Conservation (phyloP, 1,284 basidiomycete species). For the Sanghuangporus sanghuang region DNA sequence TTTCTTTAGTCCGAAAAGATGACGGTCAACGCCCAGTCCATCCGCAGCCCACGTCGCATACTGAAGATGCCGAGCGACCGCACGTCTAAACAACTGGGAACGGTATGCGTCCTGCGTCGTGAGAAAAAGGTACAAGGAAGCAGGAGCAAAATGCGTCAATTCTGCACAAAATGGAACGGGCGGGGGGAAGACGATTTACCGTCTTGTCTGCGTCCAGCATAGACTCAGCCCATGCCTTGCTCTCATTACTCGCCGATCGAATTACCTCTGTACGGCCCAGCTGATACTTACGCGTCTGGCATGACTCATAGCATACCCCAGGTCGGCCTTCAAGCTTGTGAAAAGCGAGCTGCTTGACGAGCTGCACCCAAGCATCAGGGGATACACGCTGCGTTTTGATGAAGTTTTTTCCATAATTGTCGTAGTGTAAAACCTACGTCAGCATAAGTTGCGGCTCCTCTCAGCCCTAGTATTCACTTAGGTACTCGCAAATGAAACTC, state of each 20-base stretch:
- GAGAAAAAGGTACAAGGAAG: not conserved
- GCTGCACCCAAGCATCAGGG: slow-evolving; percentile 93
- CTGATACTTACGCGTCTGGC: slow-evolving; percentile 92
- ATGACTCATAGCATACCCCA: slow-evolving; percentile 89
- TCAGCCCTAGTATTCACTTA: not conserved
- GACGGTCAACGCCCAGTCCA: slow-evolving; percentile 92
- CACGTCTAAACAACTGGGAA: slow-evolving; percentile 69
- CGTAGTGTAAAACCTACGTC: slow-evolving; percentile 74
- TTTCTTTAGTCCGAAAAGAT: slow-evolving; percentile 92
- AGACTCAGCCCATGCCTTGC: slow-evolving; percentile 80
- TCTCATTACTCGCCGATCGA: slow-evolving; percentile 79
- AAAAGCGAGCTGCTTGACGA: slow-evolving; percentile 95
- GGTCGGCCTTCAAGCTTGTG: slow-evolving; percentile 80
- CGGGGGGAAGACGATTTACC: slow-evolving; percentile 34
- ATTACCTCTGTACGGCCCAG: slow-evolving; percentile 94
- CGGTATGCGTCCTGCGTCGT: slow-evolving; percentile 54
- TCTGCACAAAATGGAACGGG: slow-evolving; percentile 17
- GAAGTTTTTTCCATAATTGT: slow-evolving; percentile 85
- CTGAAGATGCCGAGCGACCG: slow-evolving; percentile 78
- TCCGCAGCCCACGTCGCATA: slow-evolving; percentile 92
- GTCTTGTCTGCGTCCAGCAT: slow-evolving; percentile 67
- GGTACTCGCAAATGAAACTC: slow-evolving; percentile 21
- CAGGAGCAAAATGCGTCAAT: slow-evolving; percentile 16
- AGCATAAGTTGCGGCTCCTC: not conserved
- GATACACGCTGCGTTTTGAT: slow-evolving; percentile 90